A percentile compares a stretch with the other conserved stretches of the same genome.
These are phyloP conservation scores for Coccomyxa sp. DNA, from an alignment of 139 green algal species.

Conservation along the genomic window DNA sequence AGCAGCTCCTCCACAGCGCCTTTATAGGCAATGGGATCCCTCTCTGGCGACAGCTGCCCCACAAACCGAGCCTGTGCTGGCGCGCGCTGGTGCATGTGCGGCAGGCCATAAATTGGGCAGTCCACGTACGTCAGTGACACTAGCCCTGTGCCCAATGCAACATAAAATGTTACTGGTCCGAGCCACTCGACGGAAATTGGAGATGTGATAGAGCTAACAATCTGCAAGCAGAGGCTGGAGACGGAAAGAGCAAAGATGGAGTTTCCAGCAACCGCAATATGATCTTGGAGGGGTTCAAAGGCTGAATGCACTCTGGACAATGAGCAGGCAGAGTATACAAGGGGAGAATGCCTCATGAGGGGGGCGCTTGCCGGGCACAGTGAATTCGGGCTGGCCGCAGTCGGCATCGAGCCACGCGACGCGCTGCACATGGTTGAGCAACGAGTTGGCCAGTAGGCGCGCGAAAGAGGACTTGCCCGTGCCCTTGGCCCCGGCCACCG, in stretches of 20 bases:
- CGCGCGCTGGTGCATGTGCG: constrained; percentile 49
- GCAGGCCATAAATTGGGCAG: constrained; percentile 52
- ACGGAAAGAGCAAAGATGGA: too few relatives aligned
- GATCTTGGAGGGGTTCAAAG: not conserved
- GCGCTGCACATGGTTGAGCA: constrained; percentile 23
- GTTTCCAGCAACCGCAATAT: not conserved
- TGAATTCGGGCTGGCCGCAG: constrained; percentile 85
- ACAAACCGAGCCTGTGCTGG: constrained; percentile 44
- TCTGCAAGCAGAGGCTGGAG: too few relatives aligned
- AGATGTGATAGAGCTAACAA: too few relatives aligned
- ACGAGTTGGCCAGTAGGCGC: constrained; percentile 48
- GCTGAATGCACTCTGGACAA: not conserved
- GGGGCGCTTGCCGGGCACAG: constrained; percentile 32
- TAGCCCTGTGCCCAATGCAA: constrained; percentile 34
- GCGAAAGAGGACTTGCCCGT: constrained; percentile 81
- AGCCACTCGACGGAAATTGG: too few relatives aligned
- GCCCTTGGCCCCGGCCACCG: constrained; percentile 68
- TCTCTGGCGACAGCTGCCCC: constrained; percentile 63
- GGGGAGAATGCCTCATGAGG: not conserved
- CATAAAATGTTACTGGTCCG: too few relatives aligned
- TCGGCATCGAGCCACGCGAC: constrained; percentile 83
- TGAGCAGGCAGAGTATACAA: not conserved
- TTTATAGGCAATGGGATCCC: constrained; percentile 61
- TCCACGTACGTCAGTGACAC: constrained; percentile 63
- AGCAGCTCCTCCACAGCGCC: constrained; percentile 42